These are phyloP conservation scores for Martensiomyces pterosporus DNA, from an alignment of 192 early-diverging fungal genomes.

Conservation along the genomic window DNA sequence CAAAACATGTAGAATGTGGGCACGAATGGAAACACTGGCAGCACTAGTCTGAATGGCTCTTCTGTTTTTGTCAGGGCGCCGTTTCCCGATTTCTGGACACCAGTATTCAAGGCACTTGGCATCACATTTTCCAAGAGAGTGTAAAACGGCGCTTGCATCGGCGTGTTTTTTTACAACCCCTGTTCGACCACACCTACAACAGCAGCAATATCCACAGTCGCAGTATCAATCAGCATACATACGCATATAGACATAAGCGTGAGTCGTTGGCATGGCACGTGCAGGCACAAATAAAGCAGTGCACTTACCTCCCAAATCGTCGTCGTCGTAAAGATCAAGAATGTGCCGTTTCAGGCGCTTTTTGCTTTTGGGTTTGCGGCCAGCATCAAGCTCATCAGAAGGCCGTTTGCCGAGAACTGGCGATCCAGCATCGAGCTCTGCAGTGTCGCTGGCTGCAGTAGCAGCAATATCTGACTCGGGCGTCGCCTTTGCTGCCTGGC, in stretches of 20 bases:
- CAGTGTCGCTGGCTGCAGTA: background rate
- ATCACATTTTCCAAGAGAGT: constrained; percentile 2
- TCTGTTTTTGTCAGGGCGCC: constrained; percentile 17
- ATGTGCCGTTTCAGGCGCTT: constrained; percentile 10
- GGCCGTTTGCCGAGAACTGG: too few relatives aligned
- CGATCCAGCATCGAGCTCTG: background rate
- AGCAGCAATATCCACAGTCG: too few relatives aligned
- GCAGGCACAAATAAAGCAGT: too few relatives aligned
- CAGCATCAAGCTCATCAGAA: too few relatives aligned
- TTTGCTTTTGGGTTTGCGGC: background rate
- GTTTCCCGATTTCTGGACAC: constrained; percentile 27
- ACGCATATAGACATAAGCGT: too few relatives aligned
- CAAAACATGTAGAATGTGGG: constrained; percentile 8
- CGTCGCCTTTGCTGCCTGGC: background rate
- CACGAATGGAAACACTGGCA: background rate
- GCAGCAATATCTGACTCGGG: background rate
- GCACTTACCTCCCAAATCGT: background rate
- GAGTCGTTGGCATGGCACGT: too few relatives aligned
- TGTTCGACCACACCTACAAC: too few relatives aligned
- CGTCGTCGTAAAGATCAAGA: constrained; percentile 14
- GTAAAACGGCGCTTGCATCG: too few relatives aligned
- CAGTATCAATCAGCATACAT: too few relatives aligned
- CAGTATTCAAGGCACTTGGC: constrained; percentile 13
- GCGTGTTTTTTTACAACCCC: background rate
- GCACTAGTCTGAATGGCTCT: background rate